phyloP scores from a whole-genome alignment of 2,329 filamentous ascomycete species.

The Aspergillus ochraceus region DNA sequence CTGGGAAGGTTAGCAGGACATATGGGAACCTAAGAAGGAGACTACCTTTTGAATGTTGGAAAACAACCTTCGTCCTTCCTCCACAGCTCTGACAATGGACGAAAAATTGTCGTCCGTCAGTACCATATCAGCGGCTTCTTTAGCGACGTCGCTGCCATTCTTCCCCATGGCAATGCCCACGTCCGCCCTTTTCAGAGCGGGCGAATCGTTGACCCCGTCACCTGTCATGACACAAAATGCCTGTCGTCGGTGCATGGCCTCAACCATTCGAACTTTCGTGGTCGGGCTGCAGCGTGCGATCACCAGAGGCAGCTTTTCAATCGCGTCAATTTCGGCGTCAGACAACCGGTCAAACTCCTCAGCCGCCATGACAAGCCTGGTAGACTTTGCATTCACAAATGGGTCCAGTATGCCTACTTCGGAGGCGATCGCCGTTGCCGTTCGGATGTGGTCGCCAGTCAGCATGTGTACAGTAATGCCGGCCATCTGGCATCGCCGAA shows the following conservation, averaged over 20 bases:
- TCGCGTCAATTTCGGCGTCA: slow-evolving; percentile 59
- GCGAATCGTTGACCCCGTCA: slow-evolving; percentile 84
- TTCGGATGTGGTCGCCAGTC: slow-evolving; percentile 59
- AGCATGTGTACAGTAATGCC: slow-evolving; percentile 60
- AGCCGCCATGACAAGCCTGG: slow-evolving; percentile 53
- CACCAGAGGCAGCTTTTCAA: slow-evolving; percentile 75
- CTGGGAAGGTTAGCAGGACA: slow-evolving; percentile 32
- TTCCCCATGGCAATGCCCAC: slow-evolving; percentile 89
- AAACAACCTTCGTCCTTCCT: slow-evolving; percentile 80
- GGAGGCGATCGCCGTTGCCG: slow-evolving; percentile 57
- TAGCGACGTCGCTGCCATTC: slow-evolving; percentile 80
- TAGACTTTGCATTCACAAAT: slow-evolving; percentile 42
- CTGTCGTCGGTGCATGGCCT: slow-evolving; percentile 74
- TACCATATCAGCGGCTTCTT: slow-evolving; percentile 66
- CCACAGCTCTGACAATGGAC: slow-evolving; percentile 78
- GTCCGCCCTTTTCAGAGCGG: slow-evolving; percentile 76
- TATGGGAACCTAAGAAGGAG: background rate
- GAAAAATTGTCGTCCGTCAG: slow-evolving; percentile 82
- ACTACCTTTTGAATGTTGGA: slow-evolving; percentile 76
- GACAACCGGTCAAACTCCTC: slow-evolving; percentile 56
- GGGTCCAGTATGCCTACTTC: slow-evolving; percentile 58
- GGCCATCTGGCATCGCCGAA: slow-evolving; percentile 54
- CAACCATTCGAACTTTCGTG: slow-evolving; percentile 89
- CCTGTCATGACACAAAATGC: slow-evolving; percentile 85
- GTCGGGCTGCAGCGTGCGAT: slow-evolving; percentile 81